These are phyloP conservation scores for Naematelia aurantialba DNA, from an alignment of 768 basidiomycete genomes.

Conservation along the genomic window DNA sequence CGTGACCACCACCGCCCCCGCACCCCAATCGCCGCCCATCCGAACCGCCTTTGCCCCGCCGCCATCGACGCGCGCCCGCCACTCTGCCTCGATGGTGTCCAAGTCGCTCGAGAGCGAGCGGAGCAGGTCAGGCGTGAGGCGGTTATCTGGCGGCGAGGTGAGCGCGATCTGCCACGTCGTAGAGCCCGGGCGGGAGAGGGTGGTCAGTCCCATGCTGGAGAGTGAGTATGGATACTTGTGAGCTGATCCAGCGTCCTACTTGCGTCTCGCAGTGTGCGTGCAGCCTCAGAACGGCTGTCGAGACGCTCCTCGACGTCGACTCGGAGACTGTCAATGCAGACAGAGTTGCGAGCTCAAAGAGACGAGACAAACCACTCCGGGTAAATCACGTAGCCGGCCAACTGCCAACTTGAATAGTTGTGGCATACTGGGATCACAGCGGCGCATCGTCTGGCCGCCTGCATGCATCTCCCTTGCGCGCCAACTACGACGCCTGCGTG, in stretches of 20 bases:
- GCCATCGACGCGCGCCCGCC: slow-evolving; percentile 32
- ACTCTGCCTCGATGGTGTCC: slow-evolving; percentile 49
- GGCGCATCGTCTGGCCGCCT: neutral
- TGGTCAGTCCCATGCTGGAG: neutral
- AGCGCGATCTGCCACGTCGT: slow-evolving; percentile 44
- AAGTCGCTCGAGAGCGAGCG: slow-evolving; percentile 36
- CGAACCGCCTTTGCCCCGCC: slow-evolving; percentile 29
- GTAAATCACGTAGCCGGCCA: too few species aligned
- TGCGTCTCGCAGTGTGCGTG: too few species aligned
- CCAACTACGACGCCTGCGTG: neutral
- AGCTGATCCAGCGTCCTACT: too few species aligned
- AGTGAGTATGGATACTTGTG: too few species aligned
- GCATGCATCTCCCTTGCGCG: neutral
- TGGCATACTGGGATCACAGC: neutral
- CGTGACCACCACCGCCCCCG: slow-evolving; percentile 46
- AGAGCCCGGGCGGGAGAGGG: slow-evolving; percentile 28
- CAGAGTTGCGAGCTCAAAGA: too few species aligned
- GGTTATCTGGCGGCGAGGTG: slow-evolving; percentile 49
- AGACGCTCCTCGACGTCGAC: too few species aligned
- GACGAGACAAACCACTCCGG: too few species aligned
- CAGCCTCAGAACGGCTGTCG: too few species aligned
- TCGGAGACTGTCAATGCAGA: too few species aligned
- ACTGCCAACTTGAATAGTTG: too few species aligned
- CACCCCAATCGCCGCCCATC: slow-evolving; percentile 21
- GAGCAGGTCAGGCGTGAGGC: slow-evolving; percentile 48